Conservation (phyloP, 768 basidiomycete genomes). For the Austroboletus festivus region DNA sequence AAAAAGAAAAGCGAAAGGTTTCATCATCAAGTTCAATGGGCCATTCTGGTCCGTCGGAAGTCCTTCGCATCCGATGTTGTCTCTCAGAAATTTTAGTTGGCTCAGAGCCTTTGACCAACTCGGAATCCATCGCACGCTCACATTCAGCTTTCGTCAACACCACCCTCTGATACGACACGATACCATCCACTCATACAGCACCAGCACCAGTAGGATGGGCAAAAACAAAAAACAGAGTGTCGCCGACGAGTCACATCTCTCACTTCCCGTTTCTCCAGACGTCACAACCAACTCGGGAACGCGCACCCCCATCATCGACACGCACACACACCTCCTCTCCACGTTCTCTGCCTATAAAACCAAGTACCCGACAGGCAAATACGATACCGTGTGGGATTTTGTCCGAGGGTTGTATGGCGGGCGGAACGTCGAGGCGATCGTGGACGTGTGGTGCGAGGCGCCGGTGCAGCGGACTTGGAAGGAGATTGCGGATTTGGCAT, state of each 20-base stretch:
- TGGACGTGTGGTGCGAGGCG: constrained; percentile 90
- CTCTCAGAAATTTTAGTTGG: too few relatives aligned
- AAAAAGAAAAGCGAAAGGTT: too few relatives aligned
- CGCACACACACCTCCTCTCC: constrained; percentile 79
- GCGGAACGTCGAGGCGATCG: constrained; percentile 59
- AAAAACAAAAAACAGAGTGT: constrained; percentile 35
- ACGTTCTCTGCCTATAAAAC: constrained; percentile 63
- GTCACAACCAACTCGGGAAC: not conserved
- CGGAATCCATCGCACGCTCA: too few relatives aligned
- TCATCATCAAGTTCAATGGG: too few relatives aligned
- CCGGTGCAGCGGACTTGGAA: constrained; percentile 61
- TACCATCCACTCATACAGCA: constrained; percentile 29
- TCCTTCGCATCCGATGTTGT: too few relatives aligned
- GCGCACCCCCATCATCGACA: constrained; percentile 61
- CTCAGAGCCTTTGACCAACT: too few relatives aligned
- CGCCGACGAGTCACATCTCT: constrained; percentile 34
- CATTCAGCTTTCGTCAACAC: constrained; percentile 14
- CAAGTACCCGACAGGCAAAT: constrained; percentile 58
- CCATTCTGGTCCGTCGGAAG: too few relatives aligned
- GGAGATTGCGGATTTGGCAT: constrained; percentile 70
- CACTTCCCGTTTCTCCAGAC: constrained; percentile 28
- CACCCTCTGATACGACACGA: constrained; percentile 32
- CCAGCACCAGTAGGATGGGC: constrained; percentile 30
- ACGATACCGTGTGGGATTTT: constrained; percentile 63
- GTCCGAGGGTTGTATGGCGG: constrained; percentile 57